Base-by-base conservation (phyloP, 805 yeast species). In the Candida nanaspora region DNA sequence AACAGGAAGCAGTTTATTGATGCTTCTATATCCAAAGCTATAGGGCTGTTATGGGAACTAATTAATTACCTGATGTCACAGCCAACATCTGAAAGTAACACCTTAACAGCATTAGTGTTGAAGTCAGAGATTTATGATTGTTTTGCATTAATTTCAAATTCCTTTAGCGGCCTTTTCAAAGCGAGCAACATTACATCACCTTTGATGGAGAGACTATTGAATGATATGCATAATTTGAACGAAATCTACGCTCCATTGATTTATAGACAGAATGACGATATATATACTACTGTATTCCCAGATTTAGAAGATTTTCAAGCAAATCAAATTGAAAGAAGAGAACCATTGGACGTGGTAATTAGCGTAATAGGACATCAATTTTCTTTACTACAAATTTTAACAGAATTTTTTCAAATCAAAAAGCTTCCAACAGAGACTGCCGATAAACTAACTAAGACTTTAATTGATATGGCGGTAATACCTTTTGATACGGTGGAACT, bases 401-500 rank as follows among this genome's bases (percentile, higher is more conserved):
- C 55, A 5, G 57, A 56, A 21, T 29, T 53, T 2, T 43, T 51
- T 2, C 40, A 52, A 15, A 29, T 48, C 3, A 23, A 45, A 2
- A 44, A 44, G 14, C 16, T 43, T 8, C 8, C 41, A 19, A 37
- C 44, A 6, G 41, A 41, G 34, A 55, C 38, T 37, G 47, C 54
- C 15, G 45, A 15, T 26, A 29, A 34, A 18, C 29, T 66, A 4
- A 27, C 52, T 2, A 51, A 58, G 8, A 41, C 65, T n/a, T 48
- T 78, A 6, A 47, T 68, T 1, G 47, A 49, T 3, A 56, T 74
- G 8, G 57, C 78, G 6, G 51, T 59, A 10, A 50, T 80, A 11
- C 69, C 82, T 2, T 43, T 51, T 1, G 70, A 65, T 5, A 58
- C 64, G 0, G 57, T 63, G 25, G 72, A 67, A 28, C 71, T 69